phyloP scores from a whole-genome alignment of 768 basidiomycete species.

The Podaxis sp. region DNA sequence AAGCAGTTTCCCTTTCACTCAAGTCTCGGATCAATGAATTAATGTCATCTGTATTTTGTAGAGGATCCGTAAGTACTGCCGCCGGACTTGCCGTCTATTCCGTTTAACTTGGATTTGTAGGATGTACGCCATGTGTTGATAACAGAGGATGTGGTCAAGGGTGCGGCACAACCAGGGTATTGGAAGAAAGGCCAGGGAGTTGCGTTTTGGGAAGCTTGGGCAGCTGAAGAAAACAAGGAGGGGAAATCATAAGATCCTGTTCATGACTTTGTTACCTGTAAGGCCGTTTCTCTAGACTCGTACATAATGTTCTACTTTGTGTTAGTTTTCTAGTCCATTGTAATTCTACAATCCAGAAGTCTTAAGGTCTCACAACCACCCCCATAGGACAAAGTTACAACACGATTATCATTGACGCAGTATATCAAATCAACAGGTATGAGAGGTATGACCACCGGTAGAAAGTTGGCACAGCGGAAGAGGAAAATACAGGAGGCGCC shows the following conservation, averaged over 20 bases:
- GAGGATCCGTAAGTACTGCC: constrained; percentile 60
- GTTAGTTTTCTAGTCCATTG: background rate
- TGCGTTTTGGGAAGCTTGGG: constrained; percentile 78
- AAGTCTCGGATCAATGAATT: constrained; percentile 3
- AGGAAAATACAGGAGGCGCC: background rate
- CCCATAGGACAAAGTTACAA: background rate
- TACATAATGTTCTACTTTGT: background rate
- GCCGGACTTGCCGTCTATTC: background rate
- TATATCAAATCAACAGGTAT: constrained; percentile 19
- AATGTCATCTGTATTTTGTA: constrained; percentile 23
- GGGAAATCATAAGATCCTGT: constrained; percentile 7
- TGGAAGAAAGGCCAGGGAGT: constrained; percentile 70
- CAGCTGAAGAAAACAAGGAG: constrained; percentile 55
- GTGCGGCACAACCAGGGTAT: constrained; percentile 63
- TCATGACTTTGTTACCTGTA: background rate
- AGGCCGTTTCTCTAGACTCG: background rate
- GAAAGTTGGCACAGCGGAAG: background rate
- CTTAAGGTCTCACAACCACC: background rate
- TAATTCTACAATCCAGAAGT: background rate
- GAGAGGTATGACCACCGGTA: constrained; percentile 1
- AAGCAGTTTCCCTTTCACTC: constrained; percentile 33
- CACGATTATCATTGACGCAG: constrained; percentile 13
- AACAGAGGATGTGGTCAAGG: constrained; percentile 67
- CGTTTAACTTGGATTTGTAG: constrained; percentile 32
- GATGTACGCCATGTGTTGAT: constrained; percentile 83